Percentiles rank a stretch among this genome's conserved stretches.
phyloP scores from a whole-genome alignment of 164 flowering plant genomes.

The Sedum album region DNA sequence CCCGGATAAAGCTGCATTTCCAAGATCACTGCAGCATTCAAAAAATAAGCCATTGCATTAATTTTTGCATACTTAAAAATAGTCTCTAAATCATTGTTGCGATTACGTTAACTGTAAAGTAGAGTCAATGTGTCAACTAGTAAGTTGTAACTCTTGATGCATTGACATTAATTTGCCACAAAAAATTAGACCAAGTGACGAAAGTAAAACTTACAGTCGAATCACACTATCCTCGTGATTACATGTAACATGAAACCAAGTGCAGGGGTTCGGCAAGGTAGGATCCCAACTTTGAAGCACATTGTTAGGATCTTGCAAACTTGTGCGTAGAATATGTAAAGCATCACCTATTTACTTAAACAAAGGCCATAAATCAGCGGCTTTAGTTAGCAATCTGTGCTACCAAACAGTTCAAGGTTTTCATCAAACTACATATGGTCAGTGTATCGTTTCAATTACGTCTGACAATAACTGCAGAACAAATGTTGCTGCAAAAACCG shows the following conservation, averaged over 20 bases:
- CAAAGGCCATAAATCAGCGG: not conserved
- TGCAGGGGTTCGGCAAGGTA: slow-evolving; percentile 88
- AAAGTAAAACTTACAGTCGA: slow-evolving; percentile 55
- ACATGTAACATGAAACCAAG: slow-evolving; percentile 96
- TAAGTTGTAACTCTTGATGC: not conserved
- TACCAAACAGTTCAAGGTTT: not conserved
- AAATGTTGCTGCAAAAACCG: no score
- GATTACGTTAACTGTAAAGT: not conserved
- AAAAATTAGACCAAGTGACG: not conserved
- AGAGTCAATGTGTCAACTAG: not conserved
- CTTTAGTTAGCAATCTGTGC: not conserved
- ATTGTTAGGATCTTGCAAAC: slow-evolving; percentile 74
- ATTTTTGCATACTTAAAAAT: not conserved
- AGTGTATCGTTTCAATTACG: not conserved
- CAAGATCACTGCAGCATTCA: slow-evolving; percentile 63
- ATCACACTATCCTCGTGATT: slow-evolving; percentile 88
- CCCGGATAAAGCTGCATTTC: slow-evolving; percentile 89
- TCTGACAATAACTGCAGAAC: not conserved
- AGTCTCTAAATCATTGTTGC: not conserved
- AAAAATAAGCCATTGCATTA: not conserved
- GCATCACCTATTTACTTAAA: slow-evolving; percentile 68
- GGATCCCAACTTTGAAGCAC: slow-evolving; percentile 97
- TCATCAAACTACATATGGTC: not conserved
- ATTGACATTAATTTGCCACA: not conserved
- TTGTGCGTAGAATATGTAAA: slow-evolving; percentile 54